Evolutionary conservation across 805 yeast genomes (phyloP), one percentile per base, ranked within the genome.

Genomic region (Lachancea fermentati): DNA sequence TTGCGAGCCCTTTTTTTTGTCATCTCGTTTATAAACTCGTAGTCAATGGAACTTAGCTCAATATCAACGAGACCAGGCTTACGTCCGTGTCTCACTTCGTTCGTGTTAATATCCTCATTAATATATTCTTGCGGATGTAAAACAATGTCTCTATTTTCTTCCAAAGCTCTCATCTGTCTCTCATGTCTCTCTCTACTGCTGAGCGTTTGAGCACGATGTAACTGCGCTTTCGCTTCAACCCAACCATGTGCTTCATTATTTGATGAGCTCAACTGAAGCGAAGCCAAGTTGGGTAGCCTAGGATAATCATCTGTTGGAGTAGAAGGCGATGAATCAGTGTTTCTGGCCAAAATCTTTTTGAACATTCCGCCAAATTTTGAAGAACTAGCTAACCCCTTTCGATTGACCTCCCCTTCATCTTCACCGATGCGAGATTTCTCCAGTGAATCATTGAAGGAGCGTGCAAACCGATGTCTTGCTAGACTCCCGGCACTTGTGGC

Each of bases 401-500:
- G 28, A 7, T 30, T 31, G 12, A 13, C n/a, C 9, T 19, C 30
- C 28, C 18, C 42, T 35, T 7, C 49, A 38, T 39, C 49, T 37
- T 22, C 36, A 12, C 34, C 38, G 22, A 35, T 24, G 17, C 48
- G 53, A 5, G 59, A 57, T 37, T 52, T 51, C 30, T 59, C 57
- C 15, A 55, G 36, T 18, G 64, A 52, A 32, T 55, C 57, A 7
- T 50, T 45, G 40, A 62, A 57, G 9, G 66, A 56, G 41, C 63
- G 64, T 26, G 79, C 79, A 54, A 67, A 69, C 51, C 74, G 81
- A 57, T 86, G 94, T 54, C 95, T 73, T 34, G 80, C 78, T 43
- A 79, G 78, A 22, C 94, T 84, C 0, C 94, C 95, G 1, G 95
- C 95, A 47, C 93, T 81, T 0, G 95, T 84, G 4, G 95, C 95